These are phyloP conservation scores for Capsicum rhomboideum DNA, from an alignment of 257 asterid genomes.

Conservation along the genomic window DNA sequence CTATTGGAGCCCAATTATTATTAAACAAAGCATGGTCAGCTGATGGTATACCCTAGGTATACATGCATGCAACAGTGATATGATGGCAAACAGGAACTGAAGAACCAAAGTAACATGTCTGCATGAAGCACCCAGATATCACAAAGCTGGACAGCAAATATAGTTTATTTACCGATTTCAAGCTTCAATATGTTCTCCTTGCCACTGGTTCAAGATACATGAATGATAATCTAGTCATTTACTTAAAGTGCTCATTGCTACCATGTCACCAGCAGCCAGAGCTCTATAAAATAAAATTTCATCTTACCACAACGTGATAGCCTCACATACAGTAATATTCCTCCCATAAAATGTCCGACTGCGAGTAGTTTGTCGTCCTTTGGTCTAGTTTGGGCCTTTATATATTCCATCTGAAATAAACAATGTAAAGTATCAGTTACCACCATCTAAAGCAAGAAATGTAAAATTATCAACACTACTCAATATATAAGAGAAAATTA, in stretches of 20 bases:
- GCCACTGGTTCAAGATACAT: neutral
- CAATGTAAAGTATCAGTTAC: neutral
- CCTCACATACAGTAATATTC: constrained; percentile 86
- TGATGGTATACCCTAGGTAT: neutral
- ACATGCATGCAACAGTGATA: neutral
- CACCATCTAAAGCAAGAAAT: constrained; percentile 37
- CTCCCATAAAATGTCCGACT: constrained; percentile 98
- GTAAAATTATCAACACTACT: neutral
- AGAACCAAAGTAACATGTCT: neutral
- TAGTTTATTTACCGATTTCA: neutral
- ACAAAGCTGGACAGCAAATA: neutral
- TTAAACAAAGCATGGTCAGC: neutral
- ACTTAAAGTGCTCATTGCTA: neutral
- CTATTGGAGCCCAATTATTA: neutral
- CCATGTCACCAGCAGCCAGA: neutral
- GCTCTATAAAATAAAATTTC: neutral
- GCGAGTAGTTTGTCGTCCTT: constrained; percentile 78
- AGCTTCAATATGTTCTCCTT: neutral
- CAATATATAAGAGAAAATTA: neutral
- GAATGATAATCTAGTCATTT: neutral
- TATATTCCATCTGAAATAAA: constrained; percentile 62
- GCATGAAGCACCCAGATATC: neutral
- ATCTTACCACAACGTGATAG: constrained; percentile 71
- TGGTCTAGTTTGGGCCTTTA: constrained; percentile 61
- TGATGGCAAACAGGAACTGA: neutral